A percentile compares a stretch with the other conserved stretches of the same genome.
Evolutionary conservation across 345 rosid species (phyloP).

Genomic region (Corymbia maculata): DNA sequence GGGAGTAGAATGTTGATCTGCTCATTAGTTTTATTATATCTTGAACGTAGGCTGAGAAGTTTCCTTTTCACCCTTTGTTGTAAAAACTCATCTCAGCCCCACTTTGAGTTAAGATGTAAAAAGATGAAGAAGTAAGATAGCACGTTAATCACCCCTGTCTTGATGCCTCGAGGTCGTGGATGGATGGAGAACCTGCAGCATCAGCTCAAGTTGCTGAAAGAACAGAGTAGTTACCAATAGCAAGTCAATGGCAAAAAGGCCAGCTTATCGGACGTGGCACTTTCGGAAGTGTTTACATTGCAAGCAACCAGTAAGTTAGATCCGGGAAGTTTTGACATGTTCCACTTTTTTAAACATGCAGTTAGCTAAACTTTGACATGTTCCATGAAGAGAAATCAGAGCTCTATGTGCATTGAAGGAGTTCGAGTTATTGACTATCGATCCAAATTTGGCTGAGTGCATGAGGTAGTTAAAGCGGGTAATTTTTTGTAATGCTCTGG

Average conservation of each 20-base stretch:
- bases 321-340: background rate
- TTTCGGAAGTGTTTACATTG: slow-evolving; percentile 64
- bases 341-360: background rate
- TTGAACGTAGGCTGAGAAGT: too few relatives aligned
- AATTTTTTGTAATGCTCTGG: background rate
- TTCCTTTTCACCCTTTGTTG: too few relatives aligned
- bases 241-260: slow-evolving; percentile 51
- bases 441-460: slow-evolving; percentile 1
- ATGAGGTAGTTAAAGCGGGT: slow-evolving; percentile 2
- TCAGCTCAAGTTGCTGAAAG: background rate
- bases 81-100: too few relatives aligned
- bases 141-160: too few relatives aligned
- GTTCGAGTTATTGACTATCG: background rate
- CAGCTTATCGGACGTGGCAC: slow-evolving; percentile 57
- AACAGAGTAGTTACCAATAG: background rate
- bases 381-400: background rate
- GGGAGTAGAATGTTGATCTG: too few relatives aligned
- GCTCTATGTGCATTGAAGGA: slow-evolving; percentile 1
- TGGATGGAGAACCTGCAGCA: too few relatives aligned
- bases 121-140: too few relatives aligned
- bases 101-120: too few relatives aligned
- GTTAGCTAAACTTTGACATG: background rate
- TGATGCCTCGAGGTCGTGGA: too few relatives aligned
- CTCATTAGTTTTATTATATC: too few relatives aligned
- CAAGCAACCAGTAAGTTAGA: slow-evolving; percentile 48